Percentiles rank a stretch among this genome's conserved stretches.
These are phyloP conservation scores for Sabuloglossum arenarium DNA, from an alignment of 495 filamentous ascomycete genomes.

Conservation along the genomic window DNA sequence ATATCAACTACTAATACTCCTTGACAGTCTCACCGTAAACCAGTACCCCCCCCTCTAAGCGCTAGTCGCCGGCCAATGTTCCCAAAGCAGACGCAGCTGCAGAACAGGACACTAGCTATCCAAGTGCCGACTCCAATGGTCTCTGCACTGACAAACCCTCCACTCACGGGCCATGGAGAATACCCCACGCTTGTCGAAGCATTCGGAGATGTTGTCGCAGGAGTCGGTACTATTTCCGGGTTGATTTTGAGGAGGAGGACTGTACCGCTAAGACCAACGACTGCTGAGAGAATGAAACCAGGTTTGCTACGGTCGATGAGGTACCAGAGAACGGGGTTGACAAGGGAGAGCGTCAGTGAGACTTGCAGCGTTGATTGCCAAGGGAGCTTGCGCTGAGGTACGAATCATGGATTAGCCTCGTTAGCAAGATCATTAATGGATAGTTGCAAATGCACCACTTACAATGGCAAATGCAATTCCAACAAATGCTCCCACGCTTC, in stretches of 20 bases:
- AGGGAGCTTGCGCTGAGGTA: constrained; percentile 48
- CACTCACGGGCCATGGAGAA: constrained; percentile 15
- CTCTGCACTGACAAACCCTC: constrained; percentile 44
- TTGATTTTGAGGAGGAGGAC: constrained; percentile 48
- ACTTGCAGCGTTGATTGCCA: constrained; percentile 92
- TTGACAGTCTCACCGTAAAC: neutral
- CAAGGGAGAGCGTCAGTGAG: constrained; percentile 74
- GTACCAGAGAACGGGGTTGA: constrained; percentile 91
- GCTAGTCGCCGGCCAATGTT: constrained; percentile 77
- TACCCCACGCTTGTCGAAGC: constrained; percentile 12
- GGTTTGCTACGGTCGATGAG: constrained; percentile 75
- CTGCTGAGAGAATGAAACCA: constrained; percentile 54
- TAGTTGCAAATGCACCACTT: constrained; percentile 15
- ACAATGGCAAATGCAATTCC: constrained; percentile 95
- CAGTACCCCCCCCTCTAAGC: constrained; percentile 16
- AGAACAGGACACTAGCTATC: constrained; percentile 84
- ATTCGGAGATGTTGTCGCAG: constrained; percentile 19
- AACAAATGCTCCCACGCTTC: constrained; percentile 82
- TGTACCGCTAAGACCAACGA: constrained; percentile 55
- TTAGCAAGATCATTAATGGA: neutral
- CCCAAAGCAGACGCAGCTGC: constrained; percentile 85
- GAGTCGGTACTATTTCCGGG: constrained; percentile 53
- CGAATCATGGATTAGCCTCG: neutral
- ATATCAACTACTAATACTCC: neutral
- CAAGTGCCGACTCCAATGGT: constrained; percentile 62